Percentiles rank a stretch among this genome's conserved stretches.
Conservation (phyloP, 2,329 filamentous ascomycete species). For the Dothideomycetes sp. region DNA sequence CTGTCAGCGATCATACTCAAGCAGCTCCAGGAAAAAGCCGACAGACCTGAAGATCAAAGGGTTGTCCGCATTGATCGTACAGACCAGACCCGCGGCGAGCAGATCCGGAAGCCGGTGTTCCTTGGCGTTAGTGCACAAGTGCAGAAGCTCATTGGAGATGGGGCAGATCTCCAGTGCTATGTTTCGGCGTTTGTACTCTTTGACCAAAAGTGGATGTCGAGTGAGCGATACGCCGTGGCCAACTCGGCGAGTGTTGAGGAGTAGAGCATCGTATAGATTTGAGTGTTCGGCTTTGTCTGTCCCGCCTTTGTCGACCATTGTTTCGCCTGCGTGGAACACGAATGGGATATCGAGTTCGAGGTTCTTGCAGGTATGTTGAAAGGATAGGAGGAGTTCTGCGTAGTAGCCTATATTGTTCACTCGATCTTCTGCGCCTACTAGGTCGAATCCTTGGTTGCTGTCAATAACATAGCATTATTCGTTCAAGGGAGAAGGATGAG, state of each 20-base stretch:
- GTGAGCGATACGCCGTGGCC: constrained; percentile 63
- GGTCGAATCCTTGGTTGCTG: too few species aligned
- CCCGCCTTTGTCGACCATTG: constrained; percentile 51
- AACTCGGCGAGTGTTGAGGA: constrained; percentile 57
- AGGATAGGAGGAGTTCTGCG: constrained; percentile 48
- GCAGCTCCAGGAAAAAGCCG: too few species aligned
- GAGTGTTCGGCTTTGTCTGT: constrained; percentile 45
- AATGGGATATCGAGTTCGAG: constrained; percentile 52
- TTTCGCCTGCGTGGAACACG: constrained; percentile 68
- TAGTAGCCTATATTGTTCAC: too few species aligned
- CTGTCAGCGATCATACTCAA: too few species aligned
- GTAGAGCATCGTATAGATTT: constrained; percentile 58
- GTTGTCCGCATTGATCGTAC: constrained; percentile 65
- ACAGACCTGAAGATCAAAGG: constrained; percentile 58
- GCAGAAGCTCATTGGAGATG: constrained; percentile 66
- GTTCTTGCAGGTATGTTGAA: constrained; percentile 40
- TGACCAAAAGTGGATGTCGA: constrained; percentile 55
- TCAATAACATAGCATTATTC: too few species aligned
- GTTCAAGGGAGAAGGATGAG: too few species aligned
- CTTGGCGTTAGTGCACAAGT: constrained; percentile 53
- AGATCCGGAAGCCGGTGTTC: constrained; percentile 59
- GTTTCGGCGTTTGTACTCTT: constrained; percentile 49
- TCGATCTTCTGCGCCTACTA: too few species aligned
- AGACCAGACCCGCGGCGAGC: constrained; percentile 61
- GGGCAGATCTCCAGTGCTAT: constrained; percentile 68